Evolutionary conservation across 495 filamentous ascomycete species (phyloP), one percentile per base, ranked within the genome.

Genomic region (Stereocaulon alpinum): DNA sequence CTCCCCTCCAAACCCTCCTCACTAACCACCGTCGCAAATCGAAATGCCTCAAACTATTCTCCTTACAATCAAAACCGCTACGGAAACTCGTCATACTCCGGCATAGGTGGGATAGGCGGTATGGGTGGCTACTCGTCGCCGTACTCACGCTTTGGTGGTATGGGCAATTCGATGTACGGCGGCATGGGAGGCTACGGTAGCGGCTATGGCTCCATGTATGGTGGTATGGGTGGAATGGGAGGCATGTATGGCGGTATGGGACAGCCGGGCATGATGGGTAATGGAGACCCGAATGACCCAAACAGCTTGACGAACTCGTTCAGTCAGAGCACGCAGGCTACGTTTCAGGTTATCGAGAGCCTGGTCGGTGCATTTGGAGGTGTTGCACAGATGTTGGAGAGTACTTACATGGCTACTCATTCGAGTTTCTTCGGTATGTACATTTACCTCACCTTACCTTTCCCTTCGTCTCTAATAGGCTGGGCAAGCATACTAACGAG

Each of bases 371-470:
- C 94, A 17, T 96, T 93, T 73, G 89, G 92, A 32, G 94, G 94
- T 2, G 96, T 99, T 69, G 91, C 94, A 18, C 94, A 99, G 78
- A 97, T 99, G 94, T 80, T 99, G 12, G 93, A 99, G 74, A 96
- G 92, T 72, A 97, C 94, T 12, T 99, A 95, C 66, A 97, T 99
- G 94, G 93, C 94, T n/a, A 99, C 94, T 3, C 94, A 97, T 75
- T 94, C 88, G 52, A 92, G 87, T 53, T 99, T 99, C 74, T 97
- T 97, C 69, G 93, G 92, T 97, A 82, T 70, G 87, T 77, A 30
- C 7, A 10, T 37, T 10, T 6, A 37, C 4, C 2, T 37, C 34
- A 37, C 37, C 37, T 24, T 56, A 37, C 37, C 24, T 20, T 42
- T 30, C 30, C 29, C 9, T 54, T 67, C 55, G 58, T 32, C 43